Percentiles rank a stretch among this genome's conserved stretches.
Evolutionary conservation across 768 basidiomycete species (phyloP).

Genomic region (Boletus edulis): DNA sequence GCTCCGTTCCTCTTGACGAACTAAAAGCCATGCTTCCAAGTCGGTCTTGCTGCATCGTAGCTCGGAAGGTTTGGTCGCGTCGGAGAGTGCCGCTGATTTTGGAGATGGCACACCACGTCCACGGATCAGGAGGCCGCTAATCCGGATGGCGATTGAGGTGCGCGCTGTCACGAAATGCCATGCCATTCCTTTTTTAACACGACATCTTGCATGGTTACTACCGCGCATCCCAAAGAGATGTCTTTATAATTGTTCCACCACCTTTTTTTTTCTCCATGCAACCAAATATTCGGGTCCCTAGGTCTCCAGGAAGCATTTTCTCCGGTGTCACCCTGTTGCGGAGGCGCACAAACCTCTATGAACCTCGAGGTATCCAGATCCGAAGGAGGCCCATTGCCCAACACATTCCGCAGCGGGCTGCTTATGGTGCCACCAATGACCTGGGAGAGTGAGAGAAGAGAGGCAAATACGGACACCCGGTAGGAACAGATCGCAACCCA

Average conservation of each 20-base stretch:
- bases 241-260: not conserved
- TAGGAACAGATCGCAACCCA: conserved; percentile 10
- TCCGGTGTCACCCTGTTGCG: conserved; percentile 4
- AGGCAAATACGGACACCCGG: conserved; percentile 9
- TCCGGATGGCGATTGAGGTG: conserved; percentile 8
- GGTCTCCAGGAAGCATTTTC: not conserved
- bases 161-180: conserved; percentile 5
- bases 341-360: conserved; percentile 13
- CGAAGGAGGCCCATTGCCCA: conserved; percentile 8
- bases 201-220: conserved; percentile 1
- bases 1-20: conserved; percentile 7
- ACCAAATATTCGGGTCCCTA: not conserved
- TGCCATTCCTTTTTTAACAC: conserved; percentile 2
- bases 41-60: conserved; percentile 1
- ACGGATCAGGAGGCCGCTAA: conserved; percentile 24
- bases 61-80: not conserved
- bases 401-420: not conserved
- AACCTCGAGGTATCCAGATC: conserved; percentile 14
- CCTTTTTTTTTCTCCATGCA: not conserved
- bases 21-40: not conserved
- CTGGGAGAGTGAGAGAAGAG: not conserved
- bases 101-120: conserved; percentile 7
- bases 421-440: not conserved
- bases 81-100: conserved; percentile 18
- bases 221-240: conserved; percentile 5